Evolutionary conservation across 345 rosid genomes (phyloP), one percentile per base, ranked within the genome.

Genomic region (Boechera retrofracta): DNA sequence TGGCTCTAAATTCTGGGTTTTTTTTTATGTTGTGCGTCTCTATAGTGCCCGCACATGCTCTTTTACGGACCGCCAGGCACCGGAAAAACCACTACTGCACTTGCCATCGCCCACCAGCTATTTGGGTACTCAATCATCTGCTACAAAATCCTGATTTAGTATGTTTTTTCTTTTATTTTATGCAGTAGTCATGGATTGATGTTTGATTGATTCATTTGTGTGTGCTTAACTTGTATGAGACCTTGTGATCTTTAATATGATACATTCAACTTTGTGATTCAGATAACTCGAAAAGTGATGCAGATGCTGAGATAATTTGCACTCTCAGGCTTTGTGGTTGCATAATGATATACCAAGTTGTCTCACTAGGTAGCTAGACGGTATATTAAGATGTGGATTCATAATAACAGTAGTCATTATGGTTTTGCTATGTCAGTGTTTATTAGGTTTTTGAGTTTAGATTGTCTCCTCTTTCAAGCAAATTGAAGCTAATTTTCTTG

Each of bases 21-120:
- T 28, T 41, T 3, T 36, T 5, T 8, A 6, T 48, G 1, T 1
- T 7, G 29, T 21, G 4, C 7, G 41, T 18, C 15, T 49, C 1
- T 64, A 28, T 74, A 94, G 99, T 92, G 97, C 59, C 97, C 99
- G 1, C 98, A 95, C 77, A 91, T 95, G 99, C 94, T 92, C 71
- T 91, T 95, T 78, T 95, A 92, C 67, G 99, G 98, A 28, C 99
- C 99, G 0, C 97, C 97, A 7, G 98, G 99, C n/a, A 95, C 97
- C 0, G 97, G 98, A 1, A 95, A 95, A 83, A 95, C 99, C 74
- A 95, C 99, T 72, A 88, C 97, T 1, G 97, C 98, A 6, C 93
- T 95, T 51, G 98, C 99, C 74, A 90, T 95, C 48, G 99, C 96
- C 5, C 97, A 85, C 73, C 98, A 95, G 88, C 91, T 92, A 36